phyloP scores from a whole-genome alignment of 2,329 filamentous ascomycete genomes.

The Didymella pinodella region DNA sequence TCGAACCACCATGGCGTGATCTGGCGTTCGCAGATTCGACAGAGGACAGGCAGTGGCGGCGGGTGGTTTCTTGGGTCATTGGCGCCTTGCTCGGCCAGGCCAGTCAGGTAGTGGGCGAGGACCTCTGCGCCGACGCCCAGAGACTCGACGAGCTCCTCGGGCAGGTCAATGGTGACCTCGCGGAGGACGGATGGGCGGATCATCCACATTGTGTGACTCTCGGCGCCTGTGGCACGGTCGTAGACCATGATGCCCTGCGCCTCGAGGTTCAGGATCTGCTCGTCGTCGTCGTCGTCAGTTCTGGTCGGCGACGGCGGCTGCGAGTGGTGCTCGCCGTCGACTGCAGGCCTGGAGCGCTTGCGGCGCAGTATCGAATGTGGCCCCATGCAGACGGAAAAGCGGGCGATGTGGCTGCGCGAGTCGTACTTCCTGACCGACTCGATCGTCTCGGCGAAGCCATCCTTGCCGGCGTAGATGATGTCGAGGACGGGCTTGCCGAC shows the following conservation, averaged over 20 bases:
- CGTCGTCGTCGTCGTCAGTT: slow-evolving; percentile 47
- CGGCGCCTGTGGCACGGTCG: slow-evolving; percentile 82
- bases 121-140: slow-evolving; percentile 94
- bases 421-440: slow-evolving; percentile 89
- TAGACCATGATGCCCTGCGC: slow-evolving; percentile 99
- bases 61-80: slow-evolving; percentile 78
- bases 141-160: slow-evolving; percentile 86
- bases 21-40: slow-evolving; percentile 95
- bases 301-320: slow-evolving; percentile 43
- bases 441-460: slow-evolving; percentile 81
- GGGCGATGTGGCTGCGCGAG: slow-evolving; percentile 82
- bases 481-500: slow-evolving; percentile 81
- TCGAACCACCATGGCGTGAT: slow-evolving; percentile 99
- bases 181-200: slow-evolving; percentile 88
- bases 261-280: slow-evolving; percentile 78
- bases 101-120: slow-evolving; percentile 90
- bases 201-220: slow-evolving; percentile 99
- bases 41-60: slow-evolving; percentile 84
- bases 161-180: slow-evolving; percentile 95
- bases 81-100: slow-evolving; percentile 81
- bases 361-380: slow-evolving; percentile 47
- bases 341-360: slow-evolving; percentile 36
- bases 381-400: slow-evolving; percentile 49
- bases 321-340: slow-evolving; percentile 42
- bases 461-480: slow-evolving; percentile 79